Conservation (phyloP, 495 filamentous ascomycete genomes). For the Stereocaulon alpinum region DNA sequence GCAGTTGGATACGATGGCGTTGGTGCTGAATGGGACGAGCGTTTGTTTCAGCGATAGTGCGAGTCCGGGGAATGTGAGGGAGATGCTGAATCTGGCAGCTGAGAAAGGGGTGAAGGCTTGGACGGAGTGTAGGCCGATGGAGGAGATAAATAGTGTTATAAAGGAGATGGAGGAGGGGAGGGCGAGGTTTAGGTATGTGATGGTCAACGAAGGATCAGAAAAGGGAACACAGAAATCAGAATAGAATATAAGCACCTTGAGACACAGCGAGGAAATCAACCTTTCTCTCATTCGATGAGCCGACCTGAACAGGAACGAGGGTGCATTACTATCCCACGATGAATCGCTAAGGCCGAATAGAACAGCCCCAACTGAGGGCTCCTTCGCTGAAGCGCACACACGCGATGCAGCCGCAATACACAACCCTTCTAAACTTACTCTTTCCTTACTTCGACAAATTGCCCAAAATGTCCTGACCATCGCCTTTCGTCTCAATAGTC, state of each 20-base stretch:
- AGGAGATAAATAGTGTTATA: conserved; percentile 57
- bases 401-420: no score
- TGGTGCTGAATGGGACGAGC: conserved; percentile 60
- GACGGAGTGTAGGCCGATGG: conserved; percentile 60
- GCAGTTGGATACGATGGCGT: conserved; percentile 47
- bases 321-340: no score
- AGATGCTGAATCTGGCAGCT: conserved; percentile 68
- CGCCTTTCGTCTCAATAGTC: conserved; percentile 55
- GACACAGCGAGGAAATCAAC: no score
- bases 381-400: no score
- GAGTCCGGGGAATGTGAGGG: conserved; percentile 59
- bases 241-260: no score
- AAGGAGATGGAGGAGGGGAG: conserved; percentile 58
- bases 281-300: no score
- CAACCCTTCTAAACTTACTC: neutral
- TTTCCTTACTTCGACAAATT: conserved; percentile 12
- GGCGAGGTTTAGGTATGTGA: conserved; percentile 63
- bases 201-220: conserved; percentile 26
- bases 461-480: conserved; percentile 27
- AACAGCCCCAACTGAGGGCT: no score
- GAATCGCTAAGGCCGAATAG: no score
- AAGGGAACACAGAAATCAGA: no score
- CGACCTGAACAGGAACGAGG: no score
- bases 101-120: conserved; percentile 64
- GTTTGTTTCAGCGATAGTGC: conserved; percentile 67